Evolutionary conservation across 305 asterid species (phyloP).

Genomic region (Solanum hybrid): DNA sequence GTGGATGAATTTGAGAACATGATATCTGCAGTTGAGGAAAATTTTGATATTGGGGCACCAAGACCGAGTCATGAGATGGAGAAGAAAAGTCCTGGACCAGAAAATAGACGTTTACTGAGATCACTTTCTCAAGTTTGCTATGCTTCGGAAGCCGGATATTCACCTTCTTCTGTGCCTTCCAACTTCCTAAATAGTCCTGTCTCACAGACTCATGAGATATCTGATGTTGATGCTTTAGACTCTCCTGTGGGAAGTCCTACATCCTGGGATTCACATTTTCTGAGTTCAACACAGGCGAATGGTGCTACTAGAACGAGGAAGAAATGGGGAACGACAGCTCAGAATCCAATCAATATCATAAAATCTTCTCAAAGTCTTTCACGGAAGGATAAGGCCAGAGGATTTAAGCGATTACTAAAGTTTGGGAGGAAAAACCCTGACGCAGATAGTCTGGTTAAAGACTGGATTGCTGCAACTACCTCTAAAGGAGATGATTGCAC

Average conservation of each 20-base stretch:
- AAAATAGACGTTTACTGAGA: conserved; percentile 30
- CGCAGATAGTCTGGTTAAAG: conserved; percentile 52
- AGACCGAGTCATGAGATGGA: conserved; percentile 28
- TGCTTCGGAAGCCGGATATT: conserved; percentile 36
- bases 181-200: conserved; percentile 40
- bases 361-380: conserved; percentile 41
- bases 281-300: conserved; percentile 50
- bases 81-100: conserved; percentile 46
- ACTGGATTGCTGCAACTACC: conserved; percentile 68
- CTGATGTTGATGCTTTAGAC: conserved; percentile 68
- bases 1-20: conserved; percentile 39
- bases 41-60: conserved; percentile 32
- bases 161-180: conserved; percentile 31
- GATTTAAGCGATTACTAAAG: conserved; percentile 60
- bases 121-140: conserved; percentile 48
- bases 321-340: conserved; percentile 69
- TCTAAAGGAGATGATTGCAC: conserved; percentile 52
- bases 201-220: conserved; percentile 67
- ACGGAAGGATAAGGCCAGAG: conserved; percentile 59
- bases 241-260: conserved; percentile 72
- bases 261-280: conserved; percentile 65
- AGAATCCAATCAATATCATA: conserved; percentile 38
- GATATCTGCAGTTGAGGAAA: conserved; percentile 21
- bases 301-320: conserved; percentile 68
- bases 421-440: conserved; percentile 79